Conservation (phyloP, 345 rosid genomes). For the Psidium friedrichsthalianum region DNA sequence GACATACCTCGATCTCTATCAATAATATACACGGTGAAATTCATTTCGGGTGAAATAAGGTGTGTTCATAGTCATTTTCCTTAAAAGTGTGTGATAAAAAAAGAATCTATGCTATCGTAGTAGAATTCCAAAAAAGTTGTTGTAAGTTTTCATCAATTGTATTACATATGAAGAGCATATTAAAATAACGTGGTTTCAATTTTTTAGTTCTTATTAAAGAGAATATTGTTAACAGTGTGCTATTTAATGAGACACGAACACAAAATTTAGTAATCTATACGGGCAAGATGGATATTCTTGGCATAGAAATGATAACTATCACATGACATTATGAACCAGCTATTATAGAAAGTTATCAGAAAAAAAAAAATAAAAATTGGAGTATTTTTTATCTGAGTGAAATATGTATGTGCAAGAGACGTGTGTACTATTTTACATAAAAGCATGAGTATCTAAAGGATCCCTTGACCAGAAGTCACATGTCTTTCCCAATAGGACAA, state of each 20-base stretch:
- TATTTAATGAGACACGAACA: background rate
- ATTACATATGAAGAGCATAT: background rate
- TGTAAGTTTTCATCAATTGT: background rate
- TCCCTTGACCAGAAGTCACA: background rate
- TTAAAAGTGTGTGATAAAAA: background rate
- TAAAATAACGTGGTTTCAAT: background rate
- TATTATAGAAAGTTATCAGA: background rate
- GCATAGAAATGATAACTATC: background rate
- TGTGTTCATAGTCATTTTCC: background rate
- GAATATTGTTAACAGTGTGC: background rate
- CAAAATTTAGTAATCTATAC: background rate
- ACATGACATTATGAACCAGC: background rate
- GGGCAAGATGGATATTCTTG: background rate
- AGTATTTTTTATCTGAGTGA: background rate
- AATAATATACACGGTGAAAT: background rate
- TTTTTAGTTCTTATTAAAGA: background rate
- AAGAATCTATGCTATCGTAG: rapidly evolving
- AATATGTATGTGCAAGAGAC: background rate
- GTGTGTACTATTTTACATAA: background rate
- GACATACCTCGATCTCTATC: background rate
- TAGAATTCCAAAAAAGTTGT: background rate
- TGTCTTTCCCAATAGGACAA: background rate
- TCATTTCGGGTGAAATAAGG: background rate
- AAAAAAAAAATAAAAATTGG: background rate
- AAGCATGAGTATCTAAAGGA: background rate